These are phyloP conservation scores for Blumeriella jaapii DNA, from an alignment of 2,329 filamentous ascomycete species.

Conservation along the genomic window DNA sequence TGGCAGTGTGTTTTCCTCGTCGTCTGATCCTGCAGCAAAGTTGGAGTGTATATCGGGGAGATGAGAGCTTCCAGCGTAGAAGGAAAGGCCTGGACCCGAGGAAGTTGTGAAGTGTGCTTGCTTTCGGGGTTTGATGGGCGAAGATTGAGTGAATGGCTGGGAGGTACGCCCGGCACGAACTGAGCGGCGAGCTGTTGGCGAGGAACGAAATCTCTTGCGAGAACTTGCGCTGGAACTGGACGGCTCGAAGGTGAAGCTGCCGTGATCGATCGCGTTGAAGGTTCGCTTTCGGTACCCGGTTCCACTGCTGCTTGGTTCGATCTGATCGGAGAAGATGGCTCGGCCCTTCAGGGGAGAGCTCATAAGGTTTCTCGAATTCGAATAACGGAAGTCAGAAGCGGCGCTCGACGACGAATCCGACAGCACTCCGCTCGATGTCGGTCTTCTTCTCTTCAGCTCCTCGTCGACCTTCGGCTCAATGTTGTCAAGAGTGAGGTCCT, in stretches of 20 bases:
- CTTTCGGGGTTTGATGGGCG: constrained; percentile 67
- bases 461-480: constrained; percentile 79
- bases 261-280: too few species aligned
- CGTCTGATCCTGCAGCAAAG: constrained; percentile 56
- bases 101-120: constrained; percentile 64
- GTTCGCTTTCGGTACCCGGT: constrained; percentile 55
- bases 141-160: constrained; percentile 68
- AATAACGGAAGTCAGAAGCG: constrained; percentile 65
- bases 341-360: constrained; percentile 80
- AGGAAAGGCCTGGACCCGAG: constrained; percentile 62
- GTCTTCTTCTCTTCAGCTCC: constrained; percentile 55
- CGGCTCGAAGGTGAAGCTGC: constrained; percentile 46
- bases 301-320: constrained; percentile 44
- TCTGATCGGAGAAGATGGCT: constrained; percentile 66
- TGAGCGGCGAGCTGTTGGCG: constrained; percentile 50
- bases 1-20: constrained; percentile 75
- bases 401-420: constrained; percentile 75
- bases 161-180: constrained; percentile 41
- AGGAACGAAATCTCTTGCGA: constrained; percentile 59
- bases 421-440: constrained; percentile 53
- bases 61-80: constrained; percentile 49
- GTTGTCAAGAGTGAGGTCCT: constrained; percentile 74
- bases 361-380: constrained; percentile 43
- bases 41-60: constrained; percentile 52
- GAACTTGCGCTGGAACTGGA: constrained; percentile 38